phyloP scores from a whole-genome alignment of 1,284 basidiomycete species.

The Ustilago nuda region DNA sequence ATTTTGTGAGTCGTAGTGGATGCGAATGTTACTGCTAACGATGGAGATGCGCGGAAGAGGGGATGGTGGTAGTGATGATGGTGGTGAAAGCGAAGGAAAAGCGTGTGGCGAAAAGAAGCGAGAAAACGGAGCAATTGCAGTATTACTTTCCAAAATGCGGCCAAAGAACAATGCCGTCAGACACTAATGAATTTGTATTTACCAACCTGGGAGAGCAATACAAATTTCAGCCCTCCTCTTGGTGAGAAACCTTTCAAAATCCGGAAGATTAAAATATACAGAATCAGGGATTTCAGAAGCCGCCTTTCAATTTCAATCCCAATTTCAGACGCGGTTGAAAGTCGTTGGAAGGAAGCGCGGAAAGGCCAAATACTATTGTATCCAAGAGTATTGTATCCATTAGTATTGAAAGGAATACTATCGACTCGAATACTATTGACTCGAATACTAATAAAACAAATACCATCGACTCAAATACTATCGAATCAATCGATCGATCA shows the following conservation, averaged over 20 bases:
- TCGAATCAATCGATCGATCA: conserved; percentile 3
- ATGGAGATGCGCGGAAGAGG: background rate
- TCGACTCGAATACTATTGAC: no score
- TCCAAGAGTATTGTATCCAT: no score
- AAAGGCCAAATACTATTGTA: background rate
- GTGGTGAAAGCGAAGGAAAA: background rate
- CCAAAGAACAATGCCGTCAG: conserved; percentile 2
- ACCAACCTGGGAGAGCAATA: background rate
- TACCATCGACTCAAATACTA: no score
- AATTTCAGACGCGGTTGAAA: background rate
- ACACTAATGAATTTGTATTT: background rate
- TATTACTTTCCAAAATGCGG: background rate
- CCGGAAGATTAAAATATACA: conserved; percentile 8
- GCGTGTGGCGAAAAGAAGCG: background rate
- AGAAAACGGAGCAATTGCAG: conserved; percentile 2
- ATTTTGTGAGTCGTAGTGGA: background rate
- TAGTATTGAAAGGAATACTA: no score
- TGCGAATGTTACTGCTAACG: background rate
- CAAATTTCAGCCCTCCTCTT: background rate
- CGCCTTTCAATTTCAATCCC: background rate
- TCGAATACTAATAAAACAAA: no score
- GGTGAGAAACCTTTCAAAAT: background rate
- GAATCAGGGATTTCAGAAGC: conserved; percentile 2
- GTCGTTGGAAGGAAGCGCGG: conserved; percentile 9
- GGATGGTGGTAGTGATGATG: conserved; percentile 3